phyloP scores from a whole-genome alignment of 1,284 basidiomycete genomes.

The Prillingera fragicola region DNA sequence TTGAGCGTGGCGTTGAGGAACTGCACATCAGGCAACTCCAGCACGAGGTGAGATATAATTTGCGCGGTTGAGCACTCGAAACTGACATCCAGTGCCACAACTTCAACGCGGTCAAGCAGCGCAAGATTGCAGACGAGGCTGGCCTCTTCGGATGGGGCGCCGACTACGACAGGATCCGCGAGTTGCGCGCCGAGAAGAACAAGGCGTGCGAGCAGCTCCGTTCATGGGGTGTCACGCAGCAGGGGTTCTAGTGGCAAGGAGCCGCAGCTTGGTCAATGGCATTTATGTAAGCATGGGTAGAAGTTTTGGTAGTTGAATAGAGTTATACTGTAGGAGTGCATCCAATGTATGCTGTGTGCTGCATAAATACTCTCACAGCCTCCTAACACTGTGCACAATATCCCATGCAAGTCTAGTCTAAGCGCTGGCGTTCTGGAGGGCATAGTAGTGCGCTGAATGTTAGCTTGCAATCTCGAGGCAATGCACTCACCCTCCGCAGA shows the following conservation, averaged over 20 bases:
- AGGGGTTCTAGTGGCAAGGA: slow-evolving; percentile 10
- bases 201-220: slow-evolving; percentile 60
- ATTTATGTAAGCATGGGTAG: too few species aligned
- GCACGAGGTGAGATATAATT: slow-evolving; percentile 60
- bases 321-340: too few species aligned
- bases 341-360: too few species aligned
- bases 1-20: slow-evolving; percentile 58
- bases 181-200: too few species aligned
- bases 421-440: too few species aligned
- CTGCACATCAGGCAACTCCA: slow-evolving; percentile 66
- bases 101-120: slow-evolving; percentile 32
- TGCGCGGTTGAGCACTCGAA: slow-evolving; percentile 22
- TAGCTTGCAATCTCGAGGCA: neutral
- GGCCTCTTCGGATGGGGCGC: slow-evolving; percentile 84
- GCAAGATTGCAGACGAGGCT: slow-evolving; percentile 63
- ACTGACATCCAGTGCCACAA: slow-evolving; percentile 33
- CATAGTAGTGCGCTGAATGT: neutral
- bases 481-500: slow-evolving; percentile 74
- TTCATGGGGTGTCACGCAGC: slow-evolving; percentile 28
- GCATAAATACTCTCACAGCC: too few species aligned
- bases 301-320: too few species aligned
- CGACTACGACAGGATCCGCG: slow-evolving; percentile 84
- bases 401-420: too few species aligned
- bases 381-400: too few species aligned
- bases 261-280: too few species aligned